These are phyloP conservation scores for Agrostemma githago DNA, from an alignment of 148 eudicot genomes.

Conservation along the genomic window DNA sequence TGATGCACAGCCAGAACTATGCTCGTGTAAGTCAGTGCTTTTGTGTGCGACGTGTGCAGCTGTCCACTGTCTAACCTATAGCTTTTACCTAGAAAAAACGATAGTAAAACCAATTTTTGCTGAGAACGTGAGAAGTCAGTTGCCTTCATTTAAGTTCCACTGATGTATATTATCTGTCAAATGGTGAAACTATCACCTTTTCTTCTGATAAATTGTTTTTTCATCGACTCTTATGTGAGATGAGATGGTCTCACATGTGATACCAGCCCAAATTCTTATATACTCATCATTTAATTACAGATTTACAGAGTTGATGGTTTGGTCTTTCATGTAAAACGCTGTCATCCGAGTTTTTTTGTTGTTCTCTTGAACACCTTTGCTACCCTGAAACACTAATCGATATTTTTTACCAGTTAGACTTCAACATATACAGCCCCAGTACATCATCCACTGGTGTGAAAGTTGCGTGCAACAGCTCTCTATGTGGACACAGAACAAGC, in stretches of 20 bases:
- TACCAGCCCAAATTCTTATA: background rate
- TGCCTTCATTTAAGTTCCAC: background rate
- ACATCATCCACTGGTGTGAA: conserved; percentile 58
- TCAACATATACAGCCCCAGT: conserved; percentile 74
- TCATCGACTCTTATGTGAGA: background rate
- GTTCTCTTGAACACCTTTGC: conserved; percentile 2
- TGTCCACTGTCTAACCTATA: background rate
- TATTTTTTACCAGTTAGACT: conserved; percentile 32
- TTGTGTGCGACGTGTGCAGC: background rate
- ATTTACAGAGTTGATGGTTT: background rate
- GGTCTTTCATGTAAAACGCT: background rate
- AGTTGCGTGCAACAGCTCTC: conserved; percentile 68
- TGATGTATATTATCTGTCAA: background rate
- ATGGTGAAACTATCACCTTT: background rate
- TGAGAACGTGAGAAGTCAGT: background rate
- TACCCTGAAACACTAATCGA: background rate
- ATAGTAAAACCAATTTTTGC: background rate
- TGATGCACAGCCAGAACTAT: background rate
- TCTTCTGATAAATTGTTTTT: background rate
- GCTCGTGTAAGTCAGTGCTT: background rate
- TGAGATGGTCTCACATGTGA: background rate
- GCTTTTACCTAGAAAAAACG: background rate
- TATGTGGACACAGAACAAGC: conserved; percentile 44
- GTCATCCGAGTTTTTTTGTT: background rate
- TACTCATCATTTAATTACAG: background rate